Conservation (phyloP, 768 basidiomycete genomes). For the Tephrocybe sp. region DNA sequence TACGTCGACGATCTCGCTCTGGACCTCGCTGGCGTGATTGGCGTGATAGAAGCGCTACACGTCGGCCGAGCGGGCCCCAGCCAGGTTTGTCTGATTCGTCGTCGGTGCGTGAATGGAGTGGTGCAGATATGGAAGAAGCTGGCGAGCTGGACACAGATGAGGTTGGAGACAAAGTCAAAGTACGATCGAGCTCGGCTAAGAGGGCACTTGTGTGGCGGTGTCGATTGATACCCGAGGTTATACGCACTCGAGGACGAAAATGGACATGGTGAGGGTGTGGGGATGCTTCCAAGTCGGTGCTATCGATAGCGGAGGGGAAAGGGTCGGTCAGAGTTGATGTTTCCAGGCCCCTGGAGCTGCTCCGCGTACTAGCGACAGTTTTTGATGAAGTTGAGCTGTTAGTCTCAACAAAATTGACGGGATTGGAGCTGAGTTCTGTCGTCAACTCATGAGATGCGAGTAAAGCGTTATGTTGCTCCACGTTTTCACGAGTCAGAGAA, state of each 20-base stretch:
- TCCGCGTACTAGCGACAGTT: slow-evolving; percentile 14
- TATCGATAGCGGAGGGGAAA: slow-evolving; percentile 5
- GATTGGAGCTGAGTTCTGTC: neutral
- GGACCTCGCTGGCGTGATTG: slow-evolving; percentile 19
- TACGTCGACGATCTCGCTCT: slow-evolving; percentile 16
- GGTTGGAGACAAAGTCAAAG: slow-evolving; percentile 14
- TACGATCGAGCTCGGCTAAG: slow-evolving; percentile 4
- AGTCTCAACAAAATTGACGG: slow-evolving; percentile 1
- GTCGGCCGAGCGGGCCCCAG: slow-evolving; percentile 64
- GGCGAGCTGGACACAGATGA: slow-evolving; percentile 60
- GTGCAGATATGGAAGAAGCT: slow-evolving; percentile 82
- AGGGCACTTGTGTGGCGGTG: slow-evolving; percentile 31
- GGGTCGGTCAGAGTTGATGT: slow-evolving; percentile 14
- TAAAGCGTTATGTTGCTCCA: slow-evolving; percentile 13
- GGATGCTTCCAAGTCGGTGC: slow-evolving; percentile 10
- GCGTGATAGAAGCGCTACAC: slow-evolving; percentile 42
- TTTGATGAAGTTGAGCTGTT: slow-evolving; percentile 8
- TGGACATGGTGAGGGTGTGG: slow-evolving; percentile 42
- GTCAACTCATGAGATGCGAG: slow-evolving; percentile 10
- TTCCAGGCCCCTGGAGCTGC: slow-evolving; percentile 21
- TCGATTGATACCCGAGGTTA: slow-evolving; percentile 65
- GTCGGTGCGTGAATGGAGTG: slow-evolving; percentile 59
- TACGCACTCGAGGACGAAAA: slow-evolving; percentile 76
- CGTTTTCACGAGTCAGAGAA: slow-evolving; percentile 17
- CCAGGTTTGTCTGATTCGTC: slow-evolving; percentile 45